phyloP scores from a whole-genome alignment of 805 yeast species.

The Wickerhamiella dianesei region DNA sequence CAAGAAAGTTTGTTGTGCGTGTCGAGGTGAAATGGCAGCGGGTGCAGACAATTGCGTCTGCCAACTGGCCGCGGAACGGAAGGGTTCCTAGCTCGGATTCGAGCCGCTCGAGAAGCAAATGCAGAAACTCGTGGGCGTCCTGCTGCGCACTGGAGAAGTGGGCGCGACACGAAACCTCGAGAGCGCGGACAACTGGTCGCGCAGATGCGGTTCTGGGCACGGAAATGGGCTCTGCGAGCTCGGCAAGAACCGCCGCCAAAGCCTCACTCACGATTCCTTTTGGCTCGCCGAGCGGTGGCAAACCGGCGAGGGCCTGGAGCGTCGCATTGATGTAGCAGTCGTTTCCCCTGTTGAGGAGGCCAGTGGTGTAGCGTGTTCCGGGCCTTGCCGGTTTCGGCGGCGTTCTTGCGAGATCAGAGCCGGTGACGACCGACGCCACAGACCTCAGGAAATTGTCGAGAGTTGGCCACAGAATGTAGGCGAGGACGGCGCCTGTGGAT shows the following conservation, averaged over 20 bases:
- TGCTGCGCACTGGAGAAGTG: conserved; percentile 72
- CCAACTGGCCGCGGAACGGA: conserved; percentile 58
- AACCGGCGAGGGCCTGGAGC: conserved; percentile 42
- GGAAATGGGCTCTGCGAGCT: conserved; percentile 50
- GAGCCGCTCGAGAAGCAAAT: conserved; percentile 63
- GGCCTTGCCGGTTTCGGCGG: neutral
- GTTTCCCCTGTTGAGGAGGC: conserved; percentile 65
- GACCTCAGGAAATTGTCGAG: neutral
- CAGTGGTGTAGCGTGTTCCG: conserved; percentile 42
- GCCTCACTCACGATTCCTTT: conserved; percentile 10
- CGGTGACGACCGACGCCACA: neutral
- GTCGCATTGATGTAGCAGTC: conserved; percentile 91
- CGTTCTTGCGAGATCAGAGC: neutral
- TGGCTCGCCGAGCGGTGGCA: conserved; percentile 19
- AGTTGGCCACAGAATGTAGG: neutral
- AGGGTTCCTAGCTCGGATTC: conserved; percentile 42
- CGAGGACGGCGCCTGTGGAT: too few relatives aligned
- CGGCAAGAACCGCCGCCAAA: conserved; percentile 12
- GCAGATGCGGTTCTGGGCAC: conserved; percentile 48
- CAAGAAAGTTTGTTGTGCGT: conserved; percentile 48
- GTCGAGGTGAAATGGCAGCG: conserved; percentile 51
- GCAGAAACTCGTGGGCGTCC: conserved; percentile 90
- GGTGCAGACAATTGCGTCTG: conserved; percentile 57
- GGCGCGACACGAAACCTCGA: conserved; percentile 61
- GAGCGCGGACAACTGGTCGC: conserved; percentile 60